These are phyloP conservation scores for Citrullus mucosospermus DNA, from an alignment of 306 rosid genomes.

Conservation along the genomic window DNA sequence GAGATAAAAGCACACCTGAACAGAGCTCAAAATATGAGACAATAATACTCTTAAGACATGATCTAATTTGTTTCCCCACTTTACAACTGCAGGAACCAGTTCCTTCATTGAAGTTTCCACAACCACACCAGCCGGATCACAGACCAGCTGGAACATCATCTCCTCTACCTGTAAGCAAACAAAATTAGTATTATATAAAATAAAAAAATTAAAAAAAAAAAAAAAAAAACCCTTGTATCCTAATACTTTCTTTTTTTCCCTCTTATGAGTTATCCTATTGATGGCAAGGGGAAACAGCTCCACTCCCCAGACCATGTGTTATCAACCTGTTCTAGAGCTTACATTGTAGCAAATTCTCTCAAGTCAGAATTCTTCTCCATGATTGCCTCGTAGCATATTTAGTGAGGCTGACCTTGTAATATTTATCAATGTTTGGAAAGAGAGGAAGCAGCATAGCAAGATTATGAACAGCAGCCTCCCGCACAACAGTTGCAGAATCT, in stretches of 20 bases:
- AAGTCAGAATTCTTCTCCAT: constrained; percentile 99
- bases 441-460: constrained; percentile 92
- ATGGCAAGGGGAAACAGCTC: constrained; percentile 42
- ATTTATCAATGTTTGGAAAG: constrained; percentile 86
- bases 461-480: constrained; percentile 91
- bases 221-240: background rate
- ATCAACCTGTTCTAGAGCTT: constrained; percentile 89
- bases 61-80: constrained; percentile 86
- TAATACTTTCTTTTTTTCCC: constrained; percentile 10
- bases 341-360: constrained; percentile 94
- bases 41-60: constrained; percentile 55
- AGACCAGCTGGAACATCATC: constrained; percentile 83
- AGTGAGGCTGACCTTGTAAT: constrained; percentile 99
- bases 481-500: constrained; percentile 86
- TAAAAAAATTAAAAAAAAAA: too few relatives aligned
- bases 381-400: constrained; percentile 99
- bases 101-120: constrained; percentile 76
- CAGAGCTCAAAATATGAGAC: constrained; percentile 60
- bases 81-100: constrained; percentile 73
- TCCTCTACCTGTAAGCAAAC: constrained; percentile 78
- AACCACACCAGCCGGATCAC: constrained; percentile 94
- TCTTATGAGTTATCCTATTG: constrained; percentile 21
- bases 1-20: constrained; percentile 40
- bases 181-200: background rate
- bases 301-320: constrained; percentile 80